Evolutionary conservation across 352 stramenopile genomes (phyloP).

Genomic region (Pythium aphanidermatum): DNA sequence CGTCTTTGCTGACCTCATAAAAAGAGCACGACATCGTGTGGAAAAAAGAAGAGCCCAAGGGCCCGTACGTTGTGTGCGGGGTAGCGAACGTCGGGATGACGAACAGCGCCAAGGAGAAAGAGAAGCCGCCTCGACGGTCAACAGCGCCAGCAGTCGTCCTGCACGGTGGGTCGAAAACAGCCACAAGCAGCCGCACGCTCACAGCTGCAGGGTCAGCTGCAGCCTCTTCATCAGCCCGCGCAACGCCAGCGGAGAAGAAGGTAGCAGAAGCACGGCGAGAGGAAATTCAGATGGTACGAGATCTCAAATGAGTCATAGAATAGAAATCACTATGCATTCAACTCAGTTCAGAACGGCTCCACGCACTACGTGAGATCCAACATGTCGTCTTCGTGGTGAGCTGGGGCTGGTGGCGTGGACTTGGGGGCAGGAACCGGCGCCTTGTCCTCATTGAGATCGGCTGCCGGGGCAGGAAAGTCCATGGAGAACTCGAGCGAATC

Average conservation of each 20-base stretch:
- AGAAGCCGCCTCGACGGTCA: slow-evolving; percentile 24
- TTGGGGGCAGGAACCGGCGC: too few species aligned
- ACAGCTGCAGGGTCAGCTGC: slow-evolving; percentile 3
- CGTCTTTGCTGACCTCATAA: slow-evolving; percentile 52
- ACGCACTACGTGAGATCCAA: slow-evolving; percentile 78
- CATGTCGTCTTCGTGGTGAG: slow-evolving; percentile 45
- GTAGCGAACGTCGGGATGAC: slow-evolving; percentile 57
- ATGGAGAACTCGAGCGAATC: slow-evolving; percentile 53
- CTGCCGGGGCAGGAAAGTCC: slow-evolving; percentile 11
- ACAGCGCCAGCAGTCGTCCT: slow-evolving; percentile 18
- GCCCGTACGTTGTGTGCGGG: slow-evolving; percentile 37
- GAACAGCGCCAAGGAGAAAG: slow-evolving; percentile 15
- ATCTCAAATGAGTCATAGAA: slow-evolving; percentile 25
- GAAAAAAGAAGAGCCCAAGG: slow-evolving; percentile 19
- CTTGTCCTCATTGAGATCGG: slow-evolving; percentile 5
- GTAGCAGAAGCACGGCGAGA: slow-evolving; percentile 32
- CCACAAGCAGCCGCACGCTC: slow-evolving; percentile 4
- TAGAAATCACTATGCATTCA: slow-evolving; percentile 1
- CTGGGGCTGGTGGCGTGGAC: slow-evolving; percentile 12
- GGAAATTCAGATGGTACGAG: slow-evolving; percentile 55
- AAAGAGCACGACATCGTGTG: slow-evolving; percentile 39
- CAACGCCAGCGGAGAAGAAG: slow-evolving; percentile 33
- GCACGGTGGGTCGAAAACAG: not conserved
- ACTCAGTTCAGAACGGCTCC: too few species aligned
- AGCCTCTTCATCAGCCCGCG: slow-evolving; percentile 5